phyloP scores from a whole-genome alignment of 2,329 filamentous ascomycete genomes.

The Arthrobotrys sphaeroides region DNA sequence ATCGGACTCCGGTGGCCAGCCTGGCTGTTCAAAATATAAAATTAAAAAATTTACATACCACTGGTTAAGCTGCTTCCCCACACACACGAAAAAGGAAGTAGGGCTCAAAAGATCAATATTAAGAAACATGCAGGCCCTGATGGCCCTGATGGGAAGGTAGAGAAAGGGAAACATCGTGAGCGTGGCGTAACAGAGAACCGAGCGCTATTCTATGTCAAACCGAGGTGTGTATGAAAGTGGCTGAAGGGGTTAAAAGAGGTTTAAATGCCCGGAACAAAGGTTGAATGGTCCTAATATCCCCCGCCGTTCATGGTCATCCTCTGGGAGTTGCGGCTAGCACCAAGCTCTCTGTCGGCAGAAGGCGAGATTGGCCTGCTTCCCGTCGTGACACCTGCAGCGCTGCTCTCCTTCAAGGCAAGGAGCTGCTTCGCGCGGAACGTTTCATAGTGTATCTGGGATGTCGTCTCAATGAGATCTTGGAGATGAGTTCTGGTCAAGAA shows the following conservation, averaged over 20 bases:
- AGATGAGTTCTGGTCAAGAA: constrained; percentile 98
- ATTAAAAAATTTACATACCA: constrained; percentile 57
- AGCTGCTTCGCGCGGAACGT: constrained; percentile 99
- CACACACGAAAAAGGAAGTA: constrained; percentile 16
- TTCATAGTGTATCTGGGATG: constrained; percentile 99
- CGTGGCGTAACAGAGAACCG: neutral
- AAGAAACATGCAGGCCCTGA: constrained; percentile 6
- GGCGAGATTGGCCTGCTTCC: constrained; percentile 93
- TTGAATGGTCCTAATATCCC: constrained; percentile 64
- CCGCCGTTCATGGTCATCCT: constrained; percentile 99
- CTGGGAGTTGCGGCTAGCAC: constrained; percentile 88
- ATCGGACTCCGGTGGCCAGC: constrained; percentile 40
- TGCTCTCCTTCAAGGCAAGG: constrained; percentile 97
- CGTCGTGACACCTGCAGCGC: constrained; percentile 75
- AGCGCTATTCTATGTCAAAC: constrained; percentile 17
- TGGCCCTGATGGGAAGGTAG: constrained; percentile 55
- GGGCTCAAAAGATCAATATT: constrained; percentile 9
- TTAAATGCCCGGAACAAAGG: constrained; percentile 40
- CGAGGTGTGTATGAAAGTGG: neutral
- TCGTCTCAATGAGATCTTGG: constrained; percentile 98
- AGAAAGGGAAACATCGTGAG: constrained; percentile 49
- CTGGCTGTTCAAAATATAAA: constrained; percentile 56
- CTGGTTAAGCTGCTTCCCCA: constrained; percentile 29
- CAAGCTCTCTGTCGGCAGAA: constrained; percentile 87
- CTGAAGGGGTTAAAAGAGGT: neutral